Conservation (phyloP, 176 grass and related monocot species). For the Avena atlantica region DNA sequence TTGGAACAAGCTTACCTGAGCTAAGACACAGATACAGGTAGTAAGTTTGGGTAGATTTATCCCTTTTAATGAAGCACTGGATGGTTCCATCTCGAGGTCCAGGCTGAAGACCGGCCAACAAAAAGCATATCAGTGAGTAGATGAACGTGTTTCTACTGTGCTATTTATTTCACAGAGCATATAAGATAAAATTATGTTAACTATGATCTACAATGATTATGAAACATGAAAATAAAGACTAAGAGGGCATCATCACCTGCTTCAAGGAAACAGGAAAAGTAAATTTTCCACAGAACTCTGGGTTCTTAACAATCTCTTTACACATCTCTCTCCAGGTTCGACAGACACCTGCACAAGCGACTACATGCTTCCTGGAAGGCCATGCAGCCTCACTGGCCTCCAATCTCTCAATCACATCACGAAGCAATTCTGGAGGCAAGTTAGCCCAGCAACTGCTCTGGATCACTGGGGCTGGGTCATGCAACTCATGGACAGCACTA, state of each 20-base stretch:
- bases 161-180: slow-evolving; percentile 6
- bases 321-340: slow-evolving; percentile 76
- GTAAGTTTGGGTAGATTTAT: slow-evolving; percentile 91
- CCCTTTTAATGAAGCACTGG: slow-evolving; percentile 90
- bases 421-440: slow-evolving; percentile 71
- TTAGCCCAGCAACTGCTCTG: slow-evolving; percentile 74
- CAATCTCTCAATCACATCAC: slow-evolving; percentile 72
- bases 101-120: slow-evolving; percentile 52
- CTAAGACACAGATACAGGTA: slow-evolving; percentile 88
- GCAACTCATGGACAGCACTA: slow-evolving; percentile 72
- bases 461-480: slow-evolving; percentile 53
- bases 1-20: slow-evolving; percentile 61
- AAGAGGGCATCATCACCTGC: slow-evolving; percentile 59
- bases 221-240: slow-evolving; percentile 21
- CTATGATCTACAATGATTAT: slow-evolving; percentile 8
- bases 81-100: slow-evolving; percentile 79
- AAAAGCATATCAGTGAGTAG: slow-evolving; percentile 38
- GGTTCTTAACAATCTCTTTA: slow-evolving; percentile 74
- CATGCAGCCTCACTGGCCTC: slow-evolving; percentile 72
- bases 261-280: slow-evolving; percentile 81
- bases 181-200: not conserved
- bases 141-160: not conserved
- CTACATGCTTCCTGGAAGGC: slow-evolving; percentile 69
- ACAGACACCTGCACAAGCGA: slow-evolving; percentile 67
- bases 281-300: slow-evolving; percentile 69